phyloP scores from a whole-genome alignment of 1,284 basidiomycete species.

The Cystobasidium pallidum region DNA sequence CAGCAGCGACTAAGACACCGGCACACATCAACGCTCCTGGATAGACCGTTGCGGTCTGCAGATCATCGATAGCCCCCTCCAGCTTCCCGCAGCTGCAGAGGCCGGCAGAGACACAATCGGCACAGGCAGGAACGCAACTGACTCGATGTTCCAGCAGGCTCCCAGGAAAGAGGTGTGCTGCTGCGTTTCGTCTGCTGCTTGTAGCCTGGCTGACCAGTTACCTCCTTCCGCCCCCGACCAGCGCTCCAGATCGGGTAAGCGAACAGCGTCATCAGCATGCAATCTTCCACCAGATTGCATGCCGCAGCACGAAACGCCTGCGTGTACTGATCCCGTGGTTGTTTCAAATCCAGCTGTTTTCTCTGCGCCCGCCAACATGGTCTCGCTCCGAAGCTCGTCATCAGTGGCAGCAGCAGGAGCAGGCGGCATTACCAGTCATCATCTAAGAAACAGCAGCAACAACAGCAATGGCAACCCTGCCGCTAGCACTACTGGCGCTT shows the following conservation, averaged over 20 bases:
- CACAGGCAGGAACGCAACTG: no score
- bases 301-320: not conserved
- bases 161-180: slow-evolving; percentile 37
- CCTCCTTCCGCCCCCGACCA: not conserved
- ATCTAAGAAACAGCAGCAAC: not conserved
- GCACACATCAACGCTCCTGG: no score
- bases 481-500: not conserved
- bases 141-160: slow-evolving; percentile 39
- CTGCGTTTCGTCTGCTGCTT: not conserved
- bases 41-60: not conserved
- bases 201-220: not conserved
- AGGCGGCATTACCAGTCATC: not conserved
- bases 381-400: slow-evolving; percentile 25
- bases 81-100: slow-evolving; percentile 29
- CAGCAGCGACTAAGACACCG: not conserved
- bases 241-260: slow-evolving; percentile 41
- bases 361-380: slow-evolving; percentile 42
- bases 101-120: no score
- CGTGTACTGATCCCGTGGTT: not conserved
- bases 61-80: not conserved
- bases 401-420: not conserved
- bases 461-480: slow-evolving; percentile 26
- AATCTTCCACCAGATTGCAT: no score
- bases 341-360: slow-evolving; percentile 40
- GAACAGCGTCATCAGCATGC: not conserved